Conservation (phyloP, 148 eudicot species). For the Chenopodium suecicum region DNA sequence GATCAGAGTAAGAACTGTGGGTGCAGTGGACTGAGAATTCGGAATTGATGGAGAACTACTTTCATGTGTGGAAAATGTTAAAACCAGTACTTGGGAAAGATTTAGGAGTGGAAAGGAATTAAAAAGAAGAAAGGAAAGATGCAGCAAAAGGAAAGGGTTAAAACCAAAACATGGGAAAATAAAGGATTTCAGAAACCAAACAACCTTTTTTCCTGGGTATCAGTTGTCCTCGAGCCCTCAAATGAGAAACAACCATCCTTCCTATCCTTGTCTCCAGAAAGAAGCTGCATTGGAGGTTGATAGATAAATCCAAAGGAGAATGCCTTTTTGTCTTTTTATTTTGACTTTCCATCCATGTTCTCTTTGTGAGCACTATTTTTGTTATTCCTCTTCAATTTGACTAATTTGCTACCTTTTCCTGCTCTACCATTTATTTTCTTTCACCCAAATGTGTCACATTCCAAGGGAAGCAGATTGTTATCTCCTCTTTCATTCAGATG, state of each 20-base stretch:
- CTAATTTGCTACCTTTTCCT: conserved; percentile 21
- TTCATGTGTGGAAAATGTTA: background rate
- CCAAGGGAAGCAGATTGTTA: conserved; percentile 10
- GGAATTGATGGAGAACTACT: background rate
- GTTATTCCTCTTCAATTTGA: conserved; percentile 10
- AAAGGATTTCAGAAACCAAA: conserved; percentile 21
- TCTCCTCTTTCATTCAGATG: conserved; percentile 6
- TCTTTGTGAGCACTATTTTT: conserved; percentile 2
- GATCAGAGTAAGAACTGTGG: background rate
- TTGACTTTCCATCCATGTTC: conserved; percentile 16
- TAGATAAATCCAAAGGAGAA: conserved; percentile 6
- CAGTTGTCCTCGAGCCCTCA: conserved; percentile 59
- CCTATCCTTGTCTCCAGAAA: conserved; percentile 11
- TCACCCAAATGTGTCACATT: conserved; percentile 6
- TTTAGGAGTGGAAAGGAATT: background rate
- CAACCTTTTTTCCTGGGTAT: conserved; percentile 34
- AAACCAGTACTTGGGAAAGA: background rate
- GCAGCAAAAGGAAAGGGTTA: background rate
- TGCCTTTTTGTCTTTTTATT: conserved; percentile 33
- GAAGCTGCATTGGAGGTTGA: conserved; percentile 26
- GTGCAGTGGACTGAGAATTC: background rate
- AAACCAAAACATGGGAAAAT: conserved; percentile 14
- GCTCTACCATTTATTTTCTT: background rate
- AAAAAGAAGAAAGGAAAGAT: background rate
- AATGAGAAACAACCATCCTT: conserved; percentile 27